A percentile compares a stretch with the other conserved stretches of the same genome.
Evolutionary conservation across 2,329 filamentous ascomycete species (phyloP).

Genomic region (Arthrobotrys iridis): DNA sequence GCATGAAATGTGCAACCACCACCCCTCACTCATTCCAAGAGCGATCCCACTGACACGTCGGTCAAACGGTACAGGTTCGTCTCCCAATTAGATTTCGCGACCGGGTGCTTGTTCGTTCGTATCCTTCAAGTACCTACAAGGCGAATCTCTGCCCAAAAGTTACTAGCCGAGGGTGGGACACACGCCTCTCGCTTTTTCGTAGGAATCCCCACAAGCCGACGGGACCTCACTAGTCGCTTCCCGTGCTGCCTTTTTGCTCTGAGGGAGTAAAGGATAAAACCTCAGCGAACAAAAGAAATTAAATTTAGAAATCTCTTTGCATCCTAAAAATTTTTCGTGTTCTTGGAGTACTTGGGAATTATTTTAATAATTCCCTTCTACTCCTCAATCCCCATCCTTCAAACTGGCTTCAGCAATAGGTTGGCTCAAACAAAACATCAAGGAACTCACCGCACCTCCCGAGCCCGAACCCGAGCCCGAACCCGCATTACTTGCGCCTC

Average conservation of each 20-base stretch:
- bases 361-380: conserved; percentile 53
- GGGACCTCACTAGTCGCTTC: conserved; percentile 30
- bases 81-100: conserved; percentile 42
- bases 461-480: not conserved
- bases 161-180: conserved; percentile 35
- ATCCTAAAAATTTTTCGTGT: not conserved
- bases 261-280: conserved; percentile 12
- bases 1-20: conserved; percentile 48
- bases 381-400: conserved; percentile 28
- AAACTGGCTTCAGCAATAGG: conserved; percentile 53
- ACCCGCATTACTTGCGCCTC: not conserved
- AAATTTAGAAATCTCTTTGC: conserved; percentile 10
- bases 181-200: conserved; percentile 46
- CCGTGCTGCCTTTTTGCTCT: conserved; percentile 20
- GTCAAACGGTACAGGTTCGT: conserved; percentile 21
- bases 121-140: conserved; percentile 40
- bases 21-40: not conserved
- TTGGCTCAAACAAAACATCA: conserved; percentile 52
- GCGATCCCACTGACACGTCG: conserved; percentile 49
- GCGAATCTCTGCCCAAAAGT: conserved; percentile 33
- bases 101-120: conserved; percentile 12
- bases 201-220: conserved; percentile 49
- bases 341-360: conserved; percentile 49
- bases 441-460: conserved; percentile 28
- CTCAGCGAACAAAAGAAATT: conserved; percentile 17